phyloP scores from a whole-genome alignment of 208 protist species.

The Acanthamoeba royreba region DNA sequence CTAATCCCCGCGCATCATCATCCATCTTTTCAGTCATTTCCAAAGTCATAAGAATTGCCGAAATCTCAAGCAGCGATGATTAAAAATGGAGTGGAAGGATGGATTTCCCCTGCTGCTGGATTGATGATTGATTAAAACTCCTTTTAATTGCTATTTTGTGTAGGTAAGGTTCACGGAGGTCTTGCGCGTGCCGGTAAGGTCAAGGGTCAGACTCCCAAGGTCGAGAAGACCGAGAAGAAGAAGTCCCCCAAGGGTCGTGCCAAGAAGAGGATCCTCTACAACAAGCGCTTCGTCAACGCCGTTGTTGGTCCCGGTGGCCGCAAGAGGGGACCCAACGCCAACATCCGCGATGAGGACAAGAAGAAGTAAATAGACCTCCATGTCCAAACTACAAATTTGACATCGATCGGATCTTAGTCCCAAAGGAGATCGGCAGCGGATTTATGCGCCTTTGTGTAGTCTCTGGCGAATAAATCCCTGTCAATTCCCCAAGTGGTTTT shows the following conservation, averaged over 20 bases:
- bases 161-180: constrained; percentile 97
- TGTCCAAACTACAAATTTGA: neutral
- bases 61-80: too few species aligned
- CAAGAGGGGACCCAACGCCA: constrained; percentile 74
- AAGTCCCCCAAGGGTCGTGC: constrained; percentile 92
- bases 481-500: too few species aligned
- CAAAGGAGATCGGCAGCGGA: neutral
- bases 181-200: constrained; percentile 98
- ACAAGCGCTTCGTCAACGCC: constrained; percentile 93
- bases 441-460: neutral
- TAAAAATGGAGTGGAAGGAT: neutral
- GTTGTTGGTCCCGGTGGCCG: constrained; percentile 88
- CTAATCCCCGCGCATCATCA: too few species aligned
- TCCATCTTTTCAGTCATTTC: neutral
- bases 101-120: neutral
- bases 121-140: neutral
- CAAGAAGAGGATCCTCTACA: constrained; percentile 97
- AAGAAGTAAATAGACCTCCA: neutral
- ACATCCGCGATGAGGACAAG: neutral
- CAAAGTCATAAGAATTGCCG: too few species aligned
- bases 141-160: neutral
- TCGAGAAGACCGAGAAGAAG: constrained; percentile 92
- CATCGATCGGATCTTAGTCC: neutral
- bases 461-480: too few species aligned
- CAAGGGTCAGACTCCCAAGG: constrained; percentile 97